Evolutionary conservation across 768 basidiomycete genomes (phyloP), one percentile per base, ranked within the genome.

Genomic region (Clitopilus passeckerianus): DNA sequence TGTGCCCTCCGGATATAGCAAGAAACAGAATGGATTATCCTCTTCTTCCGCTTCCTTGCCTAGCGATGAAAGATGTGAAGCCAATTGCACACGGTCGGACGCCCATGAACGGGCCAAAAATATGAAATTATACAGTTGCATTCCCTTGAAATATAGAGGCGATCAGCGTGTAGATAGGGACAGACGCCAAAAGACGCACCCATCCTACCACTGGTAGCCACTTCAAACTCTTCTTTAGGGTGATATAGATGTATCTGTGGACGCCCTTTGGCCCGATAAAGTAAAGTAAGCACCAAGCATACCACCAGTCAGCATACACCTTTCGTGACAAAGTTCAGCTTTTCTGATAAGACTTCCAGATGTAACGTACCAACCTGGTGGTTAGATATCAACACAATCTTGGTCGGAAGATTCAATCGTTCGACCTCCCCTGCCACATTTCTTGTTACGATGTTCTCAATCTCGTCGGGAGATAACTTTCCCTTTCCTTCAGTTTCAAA

Each of bases 1-100:
- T 4, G 96, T 98, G 30, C 97, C 97, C 71, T 99, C 97, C 0
- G 97, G 97, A 70, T 95, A 98, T 52, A 98, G 80, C 58, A 98
- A 78, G 65, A 96, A 85, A 61, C 88, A 86, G 44, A 97, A 77
- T 0, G 93, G 89, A 23, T 79, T 84, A 62, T 89, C 81, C 67
- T 85, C 78, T 55, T 80, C 72, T 66, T 89, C 83, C n/a, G 89
- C 87, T 33, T 80, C 80, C 56, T 78, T 79, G 1, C 88, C 94
- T 14, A 96, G 76, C 44, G 82, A 77, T 0, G 86, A 83, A 20
- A 97, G 80, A 59, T 85, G 80, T 20, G 77, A 72, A 24, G 86
- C 81, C 5, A 97, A 79, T 61, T 86, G 82, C 9, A 80, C 67
- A 60, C 85, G 80, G 70, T 98, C 95, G 18, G 91, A 85, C 1